These are phyloP conservation scores for Orobanche coerulescens DNA, from an alignment of 257 asterid species.

Conservation along the genomic window DNA sequence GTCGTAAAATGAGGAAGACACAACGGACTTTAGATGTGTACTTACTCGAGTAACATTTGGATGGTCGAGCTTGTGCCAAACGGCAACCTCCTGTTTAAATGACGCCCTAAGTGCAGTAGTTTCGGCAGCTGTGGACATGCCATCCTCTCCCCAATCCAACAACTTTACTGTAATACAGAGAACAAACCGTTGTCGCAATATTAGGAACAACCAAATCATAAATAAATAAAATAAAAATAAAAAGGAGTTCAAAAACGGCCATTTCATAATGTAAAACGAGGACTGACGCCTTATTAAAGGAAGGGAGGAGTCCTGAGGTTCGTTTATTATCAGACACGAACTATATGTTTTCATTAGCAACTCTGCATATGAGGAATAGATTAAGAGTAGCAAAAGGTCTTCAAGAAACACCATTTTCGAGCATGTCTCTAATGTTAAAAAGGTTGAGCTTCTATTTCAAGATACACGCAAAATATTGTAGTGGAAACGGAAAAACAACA, in stretches of 20 bases:
- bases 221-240: no score
- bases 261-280: no score
- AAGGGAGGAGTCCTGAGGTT: no score
- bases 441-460: background rate
- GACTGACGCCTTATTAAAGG: no score
- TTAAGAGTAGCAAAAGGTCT: background rate
- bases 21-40: background rate
- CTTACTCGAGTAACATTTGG: constrained; percentile 58
- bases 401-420: background rate
- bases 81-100: constrained; percentile 73
- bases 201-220: no score
- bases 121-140: constrained; percentile 70
- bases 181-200: no score
- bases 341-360: background rate
- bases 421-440: background rate
- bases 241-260: no score
- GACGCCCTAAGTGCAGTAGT: constrained; percentile 69
- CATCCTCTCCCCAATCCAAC: constrained; percentile 93
- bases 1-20: background rate
- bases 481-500: no score
- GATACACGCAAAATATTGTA: no score
- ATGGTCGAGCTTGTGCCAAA: constrained; percentile 85
- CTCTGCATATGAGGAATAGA: background rate
- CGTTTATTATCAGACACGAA: no score
- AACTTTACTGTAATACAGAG: constrained; percentile 46